Percentiles rank a stretch among this genome's conserved stretches.
phyloP scores from a whole-genome alignment of 2,329 filamentous ascomycete species.

The Cylindrodendrum hubeiense region DNA sequence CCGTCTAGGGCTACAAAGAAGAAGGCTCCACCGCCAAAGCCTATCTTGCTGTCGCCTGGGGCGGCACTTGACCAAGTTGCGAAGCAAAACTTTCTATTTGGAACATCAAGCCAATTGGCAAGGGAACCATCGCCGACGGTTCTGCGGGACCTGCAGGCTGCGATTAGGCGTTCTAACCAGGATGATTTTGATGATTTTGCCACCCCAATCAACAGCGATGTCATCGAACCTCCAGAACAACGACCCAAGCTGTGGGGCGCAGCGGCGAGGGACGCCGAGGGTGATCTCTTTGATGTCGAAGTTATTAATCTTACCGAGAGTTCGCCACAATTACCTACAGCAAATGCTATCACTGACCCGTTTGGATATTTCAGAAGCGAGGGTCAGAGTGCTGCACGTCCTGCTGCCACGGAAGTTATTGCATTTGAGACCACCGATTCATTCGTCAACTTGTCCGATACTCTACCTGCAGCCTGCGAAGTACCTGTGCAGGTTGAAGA shows the following conservation, averaged over 20 bases:
- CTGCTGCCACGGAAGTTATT: slow-evolving; percentile 2
- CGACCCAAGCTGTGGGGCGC: slow-evolving; percentile 74
- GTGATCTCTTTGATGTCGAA: slow-evolving; percentile 73
- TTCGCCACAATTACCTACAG: slow-evolving; percentile 48
- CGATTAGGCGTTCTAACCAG: slow-evolving; percentile 70
- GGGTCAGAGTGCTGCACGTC: background rate
- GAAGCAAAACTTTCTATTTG: slow-evolving; percentile 84
- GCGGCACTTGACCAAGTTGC: slow-evolving; percentile 75
- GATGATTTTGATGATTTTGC: slow-evolving; percentile 55
- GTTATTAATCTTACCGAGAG: slow-evolving; percentile 68
- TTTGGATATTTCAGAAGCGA: slow-evolving; percentile 52
- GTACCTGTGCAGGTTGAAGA: slow-evolving; percentile 11
- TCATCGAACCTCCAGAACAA: slow-evolving; percentile 47
- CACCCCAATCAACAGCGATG: slow-evolving; percentile 55
- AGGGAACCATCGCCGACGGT: slow-evolving; percentile 78
- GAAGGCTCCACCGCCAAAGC: slow-evolving; percentile 56
- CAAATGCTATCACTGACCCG: slow-evolving; percentile 48
- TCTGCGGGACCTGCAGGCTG: slow-evolving; percentile 71
- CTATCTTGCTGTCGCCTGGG: slow-evolving; percentile 74
- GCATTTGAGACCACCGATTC: slow-evolving; percentile 28
- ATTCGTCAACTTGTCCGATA: slow-evolving; percentile 42
- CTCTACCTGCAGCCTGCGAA: slow-evolving; percentile 28
- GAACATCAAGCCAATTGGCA: slow-evolving; percentile 86
- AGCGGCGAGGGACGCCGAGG: slow-evolving; percentile 74
- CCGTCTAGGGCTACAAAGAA: slow-evolving; percentile 52